These are phyloP conservation scores for Diacronema lutheri DNA, from an alignment of 78 protist species.

Conservation along the genomic window DNA sequence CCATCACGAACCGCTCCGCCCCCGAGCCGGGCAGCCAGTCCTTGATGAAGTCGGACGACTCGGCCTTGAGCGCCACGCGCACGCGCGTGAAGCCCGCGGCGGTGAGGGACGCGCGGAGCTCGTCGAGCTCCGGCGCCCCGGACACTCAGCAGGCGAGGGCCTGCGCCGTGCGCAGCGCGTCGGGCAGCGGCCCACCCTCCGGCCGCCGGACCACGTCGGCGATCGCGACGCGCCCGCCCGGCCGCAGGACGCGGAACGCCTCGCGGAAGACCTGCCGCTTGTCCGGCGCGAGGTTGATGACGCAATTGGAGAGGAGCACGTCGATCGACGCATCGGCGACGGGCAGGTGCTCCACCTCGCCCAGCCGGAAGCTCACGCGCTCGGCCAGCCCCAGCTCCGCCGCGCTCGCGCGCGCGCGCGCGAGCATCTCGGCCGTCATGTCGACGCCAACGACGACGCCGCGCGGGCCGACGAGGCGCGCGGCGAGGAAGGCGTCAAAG, in stretches of 20 bases:
- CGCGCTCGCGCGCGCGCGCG: background rate
- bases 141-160: slow-evolving; percentile 15
- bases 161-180: background rate
- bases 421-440: slow-evolving; percentile 13
- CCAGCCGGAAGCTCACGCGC: slow-evolving; percentile 18
- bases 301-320: slow-evolving; percentile 32
- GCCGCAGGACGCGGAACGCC: slow-evolving; percentile 19
- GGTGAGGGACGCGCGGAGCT: background rate
- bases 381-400: background rate
- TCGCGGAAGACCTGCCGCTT: background rate
- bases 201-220: slow-evolving; percentile 2
- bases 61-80: background rate
- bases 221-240: slow-evolving; percentile 27
- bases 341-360: slow-evolving; percentile 23
- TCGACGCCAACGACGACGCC: slow-evolving; percentile 23
- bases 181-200: background rate
- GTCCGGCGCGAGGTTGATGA: slow-evolving; percentile 30
- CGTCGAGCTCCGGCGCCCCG: background rate
- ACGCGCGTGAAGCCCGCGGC: background rate
- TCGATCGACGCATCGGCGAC: slow-evolving; percentile 8
- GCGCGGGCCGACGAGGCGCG: background rate
- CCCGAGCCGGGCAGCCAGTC: background rate
- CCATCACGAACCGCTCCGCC: background rate
- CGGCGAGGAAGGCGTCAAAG: slow-evolving; percentile 18
- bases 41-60: background rate